Base-by-base conservation (phyloP, 176 grass and related monocot species). In the Oropetium thomaeum region DNA sequence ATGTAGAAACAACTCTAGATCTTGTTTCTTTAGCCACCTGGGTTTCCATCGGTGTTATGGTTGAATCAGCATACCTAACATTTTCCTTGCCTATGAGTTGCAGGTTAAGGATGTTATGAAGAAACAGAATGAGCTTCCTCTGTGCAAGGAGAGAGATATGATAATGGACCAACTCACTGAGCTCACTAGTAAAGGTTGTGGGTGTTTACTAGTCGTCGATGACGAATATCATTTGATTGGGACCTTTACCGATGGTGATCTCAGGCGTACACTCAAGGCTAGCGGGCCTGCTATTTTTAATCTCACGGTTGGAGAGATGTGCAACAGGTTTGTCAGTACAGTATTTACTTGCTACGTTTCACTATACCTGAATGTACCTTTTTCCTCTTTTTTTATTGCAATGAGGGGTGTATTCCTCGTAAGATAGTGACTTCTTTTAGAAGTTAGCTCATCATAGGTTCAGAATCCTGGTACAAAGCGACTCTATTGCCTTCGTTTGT, bases 21-120 rank as follows among this genome's bases (percentile, higher is more conserved):
- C 3, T 61, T 61, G 54, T 61, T 58, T 30, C 65, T 44, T 74
- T 26, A 20, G 1, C 7, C 35, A 30, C 39, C 54, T 60, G 26
- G 20, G 8, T 31, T 44, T 43, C 4, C 41, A 19, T 44, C 27
- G 19, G 53, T 61, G 17, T 61, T 51, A 39, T 69, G 37, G 29
- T 64, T 37, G 11, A 16, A 31, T 67, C 43, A 8, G n/a, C 53
- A 41, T 63, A 5, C 16, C 41, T 30, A 20, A 8, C 41, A 42
- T 69, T 91, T 76, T 69, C 31, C 33, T 55, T 80, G 35, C 19
- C 41, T 47, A 20, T 70, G 23, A 30, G 6, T 48, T 81, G 65
- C 83, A 99, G 96, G 91, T 99, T 71, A 99, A 95, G 70, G 91
- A 99, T 86, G 91, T 99, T 44, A 99, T 99, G 96, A 99, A 95